Evolutionary conservation across 164 flowering plant species (phyloP), one percentile per base, ranked within the genome.

Genomic region (Chimonanthus praecox): DNA sequence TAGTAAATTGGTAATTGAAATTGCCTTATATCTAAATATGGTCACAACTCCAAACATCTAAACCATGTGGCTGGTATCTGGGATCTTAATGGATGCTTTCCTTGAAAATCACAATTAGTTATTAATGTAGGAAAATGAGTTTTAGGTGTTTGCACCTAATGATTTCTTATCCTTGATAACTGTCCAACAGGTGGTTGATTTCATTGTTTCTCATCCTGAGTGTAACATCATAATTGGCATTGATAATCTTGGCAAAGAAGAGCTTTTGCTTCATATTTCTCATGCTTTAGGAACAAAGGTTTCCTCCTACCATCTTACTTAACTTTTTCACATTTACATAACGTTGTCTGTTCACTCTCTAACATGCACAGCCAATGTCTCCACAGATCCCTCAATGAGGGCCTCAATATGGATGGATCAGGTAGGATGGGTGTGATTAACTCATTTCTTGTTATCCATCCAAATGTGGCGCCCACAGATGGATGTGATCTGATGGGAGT

Each of bases 241-340:
- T 71, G 88, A 92, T 78, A 66, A 86, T 9, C 82, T 94, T 79
- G 98, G 98, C 49, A 94, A 94, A 79, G 98, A 94, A 85, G 93
- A 92, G 51, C 90, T 94, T 73, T 82, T 92, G 72, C 74, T 90
- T 78, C 81, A 81, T 75, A 88, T 92, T 70, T 71, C 98, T 54
- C 80, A 58, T 8, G 76, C 60, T 47, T 84, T 94, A 43, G 83
- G 85, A 43, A 88, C 80, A 68, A 94, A 90, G 96, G 98, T 94
- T 8, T 74, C 77, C 20, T 47, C 44, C 2, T 44, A 20, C 7
- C 10, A 43, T 9, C 4, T 7, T 5, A 21, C 48, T 72, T 62
- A 8, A 18, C 47, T 7, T 47, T 50, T 66, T 15, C 49, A 16
- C 6, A 49, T 64, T 20, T 60, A 10, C 49, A 20, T 7, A 20